Base-by-base conservation (phyloP, 352 stramenopile genomes). In the Phytophthora brassicae region DNA sequence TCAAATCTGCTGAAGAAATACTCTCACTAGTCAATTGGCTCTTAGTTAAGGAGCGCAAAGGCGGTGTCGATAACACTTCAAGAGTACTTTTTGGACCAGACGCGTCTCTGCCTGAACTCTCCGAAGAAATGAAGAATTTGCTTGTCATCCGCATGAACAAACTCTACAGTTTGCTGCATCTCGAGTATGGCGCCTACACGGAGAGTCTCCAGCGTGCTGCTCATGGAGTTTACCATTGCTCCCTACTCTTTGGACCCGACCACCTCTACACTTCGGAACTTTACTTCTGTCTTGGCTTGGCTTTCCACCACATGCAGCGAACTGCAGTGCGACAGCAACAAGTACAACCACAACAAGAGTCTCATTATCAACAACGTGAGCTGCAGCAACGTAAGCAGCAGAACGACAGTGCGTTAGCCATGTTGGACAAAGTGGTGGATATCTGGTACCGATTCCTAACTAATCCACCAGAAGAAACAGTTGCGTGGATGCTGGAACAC, bases 401-500 rank as follows among this genome's bases (percentile, higher is more conserved):
- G 44, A 68, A 70, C 4, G 79, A 91, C 29, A 86, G 74, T 39
- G 75, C 83, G 22, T 65, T 92, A 20, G 75, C 75, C 17, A 79
- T 89, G 78, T 78, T 87, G 20, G 83, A 92, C 62, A 92, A 92
- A 33, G 75, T 90, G 11, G 81, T 92, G 24, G 81, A 92, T 58
- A 90, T 90, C 41, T 90, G 79, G 80, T 89, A 89, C 65, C 74
- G 78, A 1, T 90, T 90, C 55, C 52, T 88, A n/a, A 88, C 80
- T 5, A 86, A 84, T 41, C 80, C 80, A 26, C 80, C 80, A 0
- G 76, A 90, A 26, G 78, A 83, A 12, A 84, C 76, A 6, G 80
- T 72, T 17, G 70, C 76, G 12, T 90, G 78, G 78, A 85, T 88
- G 78, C 66, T 86, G 39, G 63, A 77, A 50, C 67, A 88, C 51